These are phyloP conservation scores for Neurospora sp. DNA, from an alignment of 2,329 filamentous ascomycete genomes.

Conservation along the genomic window DNA sequence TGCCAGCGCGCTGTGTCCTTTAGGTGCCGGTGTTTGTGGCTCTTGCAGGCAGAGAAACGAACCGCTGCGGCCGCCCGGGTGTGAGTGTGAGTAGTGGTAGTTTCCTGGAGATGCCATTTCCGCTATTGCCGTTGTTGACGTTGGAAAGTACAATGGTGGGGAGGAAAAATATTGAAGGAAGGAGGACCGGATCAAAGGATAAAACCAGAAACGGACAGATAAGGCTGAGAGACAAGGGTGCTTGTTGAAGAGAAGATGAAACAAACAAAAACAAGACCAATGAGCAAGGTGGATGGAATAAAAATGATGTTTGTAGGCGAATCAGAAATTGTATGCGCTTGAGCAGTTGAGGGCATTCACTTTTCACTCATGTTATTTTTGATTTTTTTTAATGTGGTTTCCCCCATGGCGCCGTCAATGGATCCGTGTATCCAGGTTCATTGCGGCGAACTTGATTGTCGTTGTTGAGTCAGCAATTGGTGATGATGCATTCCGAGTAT, in stretches of 20 bases:
- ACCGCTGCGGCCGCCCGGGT: conserved; percentile 14
- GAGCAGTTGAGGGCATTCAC: neutral
- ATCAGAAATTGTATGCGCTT: neutral
- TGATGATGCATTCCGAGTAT: neutral
- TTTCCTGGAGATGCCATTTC: neutral
- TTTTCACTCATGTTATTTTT: neutral
- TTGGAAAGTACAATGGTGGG: neutral
- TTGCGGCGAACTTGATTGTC: neutral
- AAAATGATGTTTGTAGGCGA: neutral
- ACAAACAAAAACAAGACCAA: neutral
- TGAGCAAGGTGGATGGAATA: neutral
- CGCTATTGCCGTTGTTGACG: neutral
- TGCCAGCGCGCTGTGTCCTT: conserved; percentile 24
- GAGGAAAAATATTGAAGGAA: neutral
- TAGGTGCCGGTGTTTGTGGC: conserved; percentile 42
- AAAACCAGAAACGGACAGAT: neutral
- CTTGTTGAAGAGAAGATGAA: neutral
- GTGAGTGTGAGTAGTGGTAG: neutral
- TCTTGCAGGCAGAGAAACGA: conserved; percentile 25
- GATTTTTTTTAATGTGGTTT: neutral
- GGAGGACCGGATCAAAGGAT: neutral
- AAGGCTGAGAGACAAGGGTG: neutral
- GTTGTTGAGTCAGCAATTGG: neutral
- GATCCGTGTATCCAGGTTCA: neutral
- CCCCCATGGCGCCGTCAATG: neutral